Conservation (phyloP, 768 basidiomycete genomes). For the Podaxis pistillaris region DNA sequence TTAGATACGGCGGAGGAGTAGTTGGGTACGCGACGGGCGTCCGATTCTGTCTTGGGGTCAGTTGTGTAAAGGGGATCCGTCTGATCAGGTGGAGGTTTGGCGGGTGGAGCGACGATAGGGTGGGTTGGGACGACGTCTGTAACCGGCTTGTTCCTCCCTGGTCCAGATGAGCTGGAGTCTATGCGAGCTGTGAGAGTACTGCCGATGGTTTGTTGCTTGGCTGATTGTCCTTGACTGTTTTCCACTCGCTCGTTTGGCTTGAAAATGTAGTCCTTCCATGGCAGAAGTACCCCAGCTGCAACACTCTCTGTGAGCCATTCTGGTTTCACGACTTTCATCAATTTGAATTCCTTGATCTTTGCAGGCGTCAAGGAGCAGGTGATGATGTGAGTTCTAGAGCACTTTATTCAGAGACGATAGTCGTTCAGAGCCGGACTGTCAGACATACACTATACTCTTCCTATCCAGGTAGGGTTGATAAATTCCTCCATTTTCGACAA, state of each 20-base stretch:
- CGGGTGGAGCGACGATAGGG: neutral
- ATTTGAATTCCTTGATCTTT: conserved; percentile 84
- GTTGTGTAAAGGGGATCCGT: conserved; percentile 34
- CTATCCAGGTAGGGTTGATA: conserved; percentile 84
- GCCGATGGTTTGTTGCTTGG: conserved; percentile 34
- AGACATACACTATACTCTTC: conserved; percentile 67
- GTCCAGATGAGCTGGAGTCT: neutral
- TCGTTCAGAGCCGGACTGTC: neutral
- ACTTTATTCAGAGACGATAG: neutral
- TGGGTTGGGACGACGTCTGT: neutral
- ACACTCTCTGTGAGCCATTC: conserved; percentile 87
- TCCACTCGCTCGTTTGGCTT: conserved; percentile 47
- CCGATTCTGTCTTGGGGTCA: conserved; percentile 39
- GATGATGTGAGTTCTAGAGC: conserved; percentile 79
- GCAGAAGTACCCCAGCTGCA: conserved; percentile 61
- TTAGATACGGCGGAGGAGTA: conserved; percentile 76
- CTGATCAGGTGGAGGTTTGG: conserved; percentile 8
- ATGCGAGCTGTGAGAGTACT: neutral
- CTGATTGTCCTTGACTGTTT: conserved; percentile 44
- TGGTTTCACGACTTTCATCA: conserved; percentile 87
- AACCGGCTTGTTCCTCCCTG: neutral
- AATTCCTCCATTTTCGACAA: conserved; percentile 79
- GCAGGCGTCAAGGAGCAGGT: conserved; percentile 88
- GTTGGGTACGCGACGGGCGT: conserved; percentile 47
- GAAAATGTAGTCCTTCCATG: conserved; percentile 79